These are phyloP conservation scores for Waltergamsia citrina DNA, from an alignment of 2,329 filamentous ascomycete species.

Conservation along the genomic window DNA sequence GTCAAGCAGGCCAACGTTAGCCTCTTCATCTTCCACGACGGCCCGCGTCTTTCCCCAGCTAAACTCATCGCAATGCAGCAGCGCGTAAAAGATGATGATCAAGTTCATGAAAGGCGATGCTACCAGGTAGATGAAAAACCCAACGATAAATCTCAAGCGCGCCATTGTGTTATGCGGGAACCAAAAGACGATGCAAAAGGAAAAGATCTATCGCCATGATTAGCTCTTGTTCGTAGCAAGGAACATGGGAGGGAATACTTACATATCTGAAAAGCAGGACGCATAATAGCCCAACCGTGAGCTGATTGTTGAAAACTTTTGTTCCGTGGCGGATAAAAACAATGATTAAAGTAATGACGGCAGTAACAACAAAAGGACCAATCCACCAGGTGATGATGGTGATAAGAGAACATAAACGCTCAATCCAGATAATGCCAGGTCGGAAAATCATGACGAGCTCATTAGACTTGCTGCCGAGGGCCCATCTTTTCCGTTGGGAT, in stretches of 20 bases:
- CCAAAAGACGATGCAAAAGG: slow-evolving; percentile 31
- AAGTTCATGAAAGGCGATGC: slow-evolving; percentile 33
- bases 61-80: slow-evolving; percentile 32
- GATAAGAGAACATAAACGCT: slow-evolving; percentile 32
- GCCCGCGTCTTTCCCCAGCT: slow-evolving; percentile 35
- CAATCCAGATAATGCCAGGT: slow-evolving; percentile 28
- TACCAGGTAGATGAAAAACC: slow-evolving; percentile 24
- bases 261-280: slow-evolving; percentile 28
- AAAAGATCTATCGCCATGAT: slow-evolving; percentile 21
- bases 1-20: not conserved
- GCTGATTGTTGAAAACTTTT: slow-evolving; percentile 21
- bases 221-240: not conserved
- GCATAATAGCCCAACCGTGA: slow-evolving; percentile 26
- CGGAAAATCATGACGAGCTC: slow-evolving; percentile 38
- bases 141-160: slow-evolving; percentile 25
- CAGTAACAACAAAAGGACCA: slow-evolving; percentile 32
- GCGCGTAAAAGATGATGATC: slow-evolving; percentile 28
- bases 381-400: slow-evolving; percentile 37
- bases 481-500: slow-evolving; percentile 38
- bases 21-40: slow-evolving; percentile 16
- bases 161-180: slow-evolving; percentile 27
- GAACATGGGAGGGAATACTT: slow-evolving; percentile 14
- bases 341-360: slow-evolving; percentile 24
- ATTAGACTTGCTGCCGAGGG: slow-evolving; percentile 36
- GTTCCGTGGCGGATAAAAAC: slow-evolving; percentile 20